Percentiles rank a stretch among this genome's conserved stretches.
These are phyloP conservation scores for Cucurbita pepo DNA, from an alignment of 306 rosid species.

Conservation along the genomic window DNA sequence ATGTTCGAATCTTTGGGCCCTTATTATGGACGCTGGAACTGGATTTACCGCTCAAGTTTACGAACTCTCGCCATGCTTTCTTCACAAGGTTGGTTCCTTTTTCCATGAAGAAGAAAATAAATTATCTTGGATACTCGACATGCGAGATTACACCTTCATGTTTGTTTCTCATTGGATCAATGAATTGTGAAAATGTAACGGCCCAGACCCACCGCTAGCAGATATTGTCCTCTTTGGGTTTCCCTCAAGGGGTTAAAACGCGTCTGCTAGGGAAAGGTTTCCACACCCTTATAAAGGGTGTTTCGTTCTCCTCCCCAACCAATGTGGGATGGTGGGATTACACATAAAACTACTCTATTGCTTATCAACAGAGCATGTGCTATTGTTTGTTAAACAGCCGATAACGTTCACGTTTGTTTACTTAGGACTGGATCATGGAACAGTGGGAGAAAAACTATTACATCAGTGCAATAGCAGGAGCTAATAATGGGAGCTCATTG, in stretches of 20 bases:
- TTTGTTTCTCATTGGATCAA: background rate
- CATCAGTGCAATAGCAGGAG: constrained; percentile 72
- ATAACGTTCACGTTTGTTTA: background rate
- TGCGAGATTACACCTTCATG: background rate
- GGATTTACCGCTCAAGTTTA: constrained; percentile 71
- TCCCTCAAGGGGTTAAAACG: no score
- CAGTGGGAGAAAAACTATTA: constrained; percentile 75
- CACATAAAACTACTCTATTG: background rate
- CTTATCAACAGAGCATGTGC: background rate
- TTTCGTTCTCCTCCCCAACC: no score
- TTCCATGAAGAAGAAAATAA: background rate
- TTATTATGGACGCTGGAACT: constrained; percentile 93
- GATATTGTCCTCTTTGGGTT: no score
- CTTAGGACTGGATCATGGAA: constrained; percentile 80
- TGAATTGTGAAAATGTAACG: background rate
- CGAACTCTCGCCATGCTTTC: constrained; percentile 55
- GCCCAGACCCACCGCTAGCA: no score
- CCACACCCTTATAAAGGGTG: no score
- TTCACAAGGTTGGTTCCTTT: constrained; percentile 50
- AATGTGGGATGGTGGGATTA: no score
- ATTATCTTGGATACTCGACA: background rate
- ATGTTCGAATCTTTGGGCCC: constrained; percentile 66
- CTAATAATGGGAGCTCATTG: constrained; percentile 55
- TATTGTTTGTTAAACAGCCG: background rate
- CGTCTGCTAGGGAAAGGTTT: no score